phyloP scores from a whole-genome alignment of 179 eudicot species.

The Silene noctiflora region DNA sequence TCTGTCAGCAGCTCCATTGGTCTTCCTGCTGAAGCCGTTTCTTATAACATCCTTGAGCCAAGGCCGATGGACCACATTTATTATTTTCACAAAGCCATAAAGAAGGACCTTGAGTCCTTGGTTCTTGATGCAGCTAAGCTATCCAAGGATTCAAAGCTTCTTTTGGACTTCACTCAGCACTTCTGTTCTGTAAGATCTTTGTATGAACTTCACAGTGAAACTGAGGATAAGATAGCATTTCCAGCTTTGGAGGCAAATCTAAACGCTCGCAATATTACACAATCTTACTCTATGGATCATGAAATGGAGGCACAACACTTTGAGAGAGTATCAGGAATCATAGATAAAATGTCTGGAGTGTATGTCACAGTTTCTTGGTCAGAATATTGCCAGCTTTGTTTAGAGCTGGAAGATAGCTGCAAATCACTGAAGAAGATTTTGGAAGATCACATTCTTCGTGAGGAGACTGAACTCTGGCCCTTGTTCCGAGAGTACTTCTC shows the following conservation, averaged over 20 bases:
- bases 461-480: conserved; percentile 87
- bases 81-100: conserved; percentile 84
- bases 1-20: conserved; percentile 37
- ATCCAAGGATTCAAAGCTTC: conserved; percentile 41
- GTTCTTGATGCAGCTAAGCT: conserved; percentile 53
- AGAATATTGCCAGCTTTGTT: conserved; percentile 45
- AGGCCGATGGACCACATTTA: conserved; percentile 78
- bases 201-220: conserved; percentile 70
- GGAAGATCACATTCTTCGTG: conserved; percentile 67
- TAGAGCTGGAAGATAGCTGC: conserved; percentile 64
- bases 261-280: conserved; percentile 58
- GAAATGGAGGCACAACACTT: conserved; percentile 60
- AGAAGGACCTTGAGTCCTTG: conserved; percentile 67
- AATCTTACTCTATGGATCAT: conserved; percentile 78
- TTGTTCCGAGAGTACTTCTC: conserved; percentile 65
- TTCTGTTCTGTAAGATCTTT: conserved; percentile 49
- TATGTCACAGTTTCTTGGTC: conserved; percentile 27
- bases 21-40: conserved; percentile 28
- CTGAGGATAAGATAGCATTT: conserved; percentile 87
- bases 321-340: conserved; percentile 50
- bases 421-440: conserved; percentile 58
- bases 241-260: conserved; percentile 84
- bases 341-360: conserved; percentile 51
- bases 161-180: conserved; percentile 49
- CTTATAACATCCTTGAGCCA: conserved; percentile 38